These are phyloP conservation scores for Triticum turgidum DNA, from an alignment of 176 grass and related monocot genomes.

Conservation along the genomic window DNA sequence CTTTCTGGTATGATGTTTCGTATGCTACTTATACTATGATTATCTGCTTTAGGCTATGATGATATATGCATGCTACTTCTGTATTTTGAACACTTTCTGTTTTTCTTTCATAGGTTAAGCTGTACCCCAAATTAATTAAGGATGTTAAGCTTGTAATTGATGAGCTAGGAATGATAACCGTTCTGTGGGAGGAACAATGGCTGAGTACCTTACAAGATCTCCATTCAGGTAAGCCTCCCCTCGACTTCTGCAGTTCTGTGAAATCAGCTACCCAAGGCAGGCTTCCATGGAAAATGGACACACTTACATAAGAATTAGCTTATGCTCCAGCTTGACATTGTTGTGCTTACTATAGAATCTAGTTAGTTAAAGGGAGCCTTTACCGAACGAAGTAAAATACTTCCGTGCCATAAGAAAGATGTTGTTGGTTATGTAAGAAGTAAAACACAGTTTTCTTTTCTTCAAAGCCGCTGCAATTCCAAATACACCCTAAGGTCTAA, in stretches of 20 bases:
- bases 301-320: constrained; percentile 3
- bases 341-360: background rate
- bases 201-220: constrained; percentile 99
- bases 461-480: background rate
- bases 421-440: constrained; percentile 12
- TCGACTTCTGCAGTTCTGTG: background rate
- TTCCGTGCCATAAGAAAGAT: constrained; percentile 12
- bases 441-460: constrained; percentile 11
- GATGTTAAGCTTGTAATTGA: constrained; percentile 95
- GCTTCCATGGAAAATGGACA: constrained; percentile 21
- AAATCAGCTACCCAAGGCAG: constrained; percentile 4
- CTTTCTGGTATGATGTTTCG: constrained; percentile 61
- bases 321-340: constrained; percentile 11
- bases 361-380: background rate
- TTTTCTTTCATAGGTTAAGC: constrained; percentile 59
- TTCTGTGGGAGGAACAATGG: constrained; percentile 99
- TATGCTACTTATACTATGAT: background rate
- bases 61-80: constrained; percentile 8
- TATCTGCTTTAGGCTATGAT: constrained; percentile 28
- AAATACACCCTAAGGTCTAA: background rate
- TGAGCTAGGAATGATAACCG: constrained; percentile 89
- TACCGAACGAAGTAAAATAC: background rate
- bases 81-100: constrained; percentile 10
- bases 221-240: constrained; percentile 75
- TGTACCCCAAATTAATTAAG: constrained; percentile 89